phyloP scores from a whole-genome alignment of 2,329 filamentous ascomycete genomes.

The Davidsoniella neocaledoniae region DNA sequence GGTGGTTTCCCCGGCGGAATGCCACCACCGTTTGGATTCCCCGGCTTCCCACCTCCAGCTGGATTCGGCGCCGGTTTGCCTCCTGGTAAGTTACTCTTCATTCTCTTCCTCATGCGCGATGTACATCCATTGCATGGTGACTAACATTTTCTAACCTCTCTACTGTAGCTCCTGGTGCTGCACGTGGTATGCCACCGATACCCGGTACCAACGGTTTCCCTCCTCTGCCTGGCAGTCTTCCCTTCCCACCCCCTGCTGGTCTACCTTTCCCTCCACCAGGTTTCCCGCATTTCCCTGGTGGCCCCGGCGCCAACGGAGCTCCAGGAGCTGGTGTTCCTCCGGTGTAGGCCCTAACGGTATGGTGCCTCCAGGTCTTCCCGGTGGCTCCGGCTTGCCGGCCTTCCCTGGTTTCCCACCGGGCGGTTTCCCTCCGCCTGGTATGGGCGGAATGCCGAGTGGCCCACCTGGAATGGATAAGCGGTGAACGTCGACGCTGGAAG shows the following conservation, averaged over 20 bases:
- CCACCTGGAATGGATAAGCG: conserved; percentile 24
- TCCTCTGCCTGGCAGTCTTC: conserved; percentile 26
- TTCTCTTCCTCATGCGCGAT: too few relatives aligned
- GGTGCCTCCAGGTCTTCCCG: conserved; percentile 18
- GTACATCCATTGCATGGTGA: too few relatives aligned
- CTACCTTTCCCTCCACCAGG: conserved; percentile 18
- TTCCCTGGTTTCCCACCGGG: conserved; percentile 16
- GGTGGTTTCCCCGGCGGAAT: conserved; percentile 22
- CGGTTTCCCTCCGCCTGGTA: conserved; percentile 16
- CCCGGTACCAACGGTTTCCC: conserved; percentile 23
- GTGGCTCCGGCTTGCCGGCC: conserved; percentile 15
- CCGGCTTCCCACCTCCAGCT: conserved; percentile 23
- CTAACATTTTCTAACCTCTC: background rate
- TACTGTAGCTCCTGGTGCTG: conserved; percentile 32
- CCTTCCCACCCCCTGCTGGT: conserved; percentile 25
- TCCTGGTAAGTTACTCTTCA: conserved; percentile 29
- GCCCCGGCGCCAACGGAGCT: conserved; percentile 6
- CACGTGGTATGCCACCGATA: conserved; percentile 32
- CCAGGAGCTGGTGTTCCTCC: conserved; percentile 22
- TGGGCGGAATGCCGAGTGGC: conserved; percentile 12
- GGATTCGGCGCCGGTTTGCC: conserved; percentile 20
- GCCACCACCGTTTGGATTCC: conserved; percentile 16
- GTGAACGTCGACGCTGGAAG: conserved; percentile 14
- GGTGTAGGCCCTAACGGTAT: conserved; percentile 18
- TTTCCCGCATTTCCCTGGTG: background rate